Evolutionary conservation across 2,329 filamentous ascomycete genomes (phyloP), one percentile per base, ranked within the genome.

Genomic region (Macrophomina pseudophaseolina): DNA sequence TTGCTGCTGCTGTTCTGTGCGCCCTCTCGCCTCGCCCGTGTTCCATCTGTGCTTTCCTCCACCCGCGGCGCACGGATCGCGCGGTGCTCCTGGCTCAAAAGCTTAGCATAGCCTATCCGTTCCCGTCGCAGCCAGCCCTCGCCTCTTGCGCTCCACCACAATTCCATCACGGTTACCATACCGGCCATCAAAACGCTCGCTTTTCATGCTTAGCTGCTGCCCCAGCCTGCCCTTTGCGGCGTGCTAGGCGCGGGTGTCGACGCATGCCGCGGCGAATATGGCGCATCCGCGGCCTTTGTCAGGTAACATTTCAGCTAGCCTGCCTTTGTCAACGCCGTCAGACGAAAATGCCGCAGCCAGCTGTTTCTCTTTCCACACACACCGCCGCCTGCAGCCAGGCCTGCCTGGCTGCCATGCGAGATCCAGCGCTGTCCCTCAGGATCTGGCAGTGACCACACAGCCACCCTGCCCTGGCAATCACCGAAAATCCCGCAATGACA

Each of bases 231-330:
- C 30, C 8, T 28, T 9, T 62, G 58, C 42, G 58, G 42, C 16
- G 30, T 9, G 8, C 6, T 11, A 16, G 30, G 32, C 9, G 32
- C 40, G 18, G 11, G 54, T 8, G 5, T 5, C 38, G 18, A 16
- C n/a, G 54, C 38, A 3, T n/a, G 8, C 18, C 9, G 42, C 11
- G 42, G 9, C n/a, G 58, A 62, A 33, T 49, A 38, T 62, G 38
- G 58, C 58, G 58, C 58, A 49, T 4, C 11, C 42, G 6, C 9
- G 8, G 42, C 42, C 42, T 62, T 35, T 62, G 58, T 62, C 58
- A 62, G 46, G 58, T 49, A 49, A 38, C 58, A 48, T 62, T 49
- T 16, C 58, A 62, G 58, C 58, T 62, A 62, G 58, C 42, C 44
- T 35, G n/a, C 30, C 44, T 49, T 49, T 62, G 58, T 62, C 58